Percentiles rank a stretch among this genome's conserved stretches.
Conservation (phyloP, 768 basidiomycete species). For the Astraeus odoratus region DNA sequence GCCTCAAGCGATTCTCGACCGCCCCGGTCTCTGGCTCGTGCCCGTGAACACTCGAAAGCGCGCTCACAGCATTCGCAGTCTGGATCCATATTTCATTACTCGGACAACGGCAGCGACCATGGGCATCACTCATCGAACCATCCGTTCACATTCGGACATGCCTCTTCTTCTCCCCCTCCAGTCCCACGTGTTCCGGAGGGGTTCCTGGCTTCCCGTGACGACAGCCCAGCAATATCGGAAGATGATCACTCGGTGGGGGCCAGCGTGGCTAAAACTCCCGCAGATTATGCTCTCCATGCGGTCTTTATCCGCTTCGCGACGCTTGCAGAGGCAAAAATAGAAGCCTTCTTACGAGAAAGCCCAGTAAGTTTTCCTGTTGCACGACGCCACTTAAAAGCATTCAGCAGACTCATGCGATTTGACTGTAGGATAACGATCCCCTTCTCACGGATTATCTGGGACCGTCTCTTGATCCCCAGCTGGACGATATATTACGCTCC, state of each 20-base stretch:
- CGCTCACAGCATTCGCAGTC: slow-evolving; percentile 76
- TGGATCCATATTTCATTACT: slow-evolving; percentile 64
- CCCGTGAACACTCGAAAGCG: slow-evolving; percentile 51
- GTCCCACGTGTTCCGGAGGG: slow-evolving; percentile 71
- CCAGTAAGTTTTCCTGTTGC: slow-evolving; percentile 40
- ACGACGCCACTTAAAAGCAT: neutral
- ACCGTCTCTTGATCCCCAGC: slow-evolving; percentile 62
- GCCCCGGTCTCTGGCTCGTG: slow-evolving; percentile 32
- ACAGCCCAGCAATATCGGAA: slow-evolving; percentile 46
- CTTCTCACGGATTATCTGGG: slow-evolving; percentile 64
- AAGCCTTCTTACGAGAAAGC: slow-evolving; percentile 58
- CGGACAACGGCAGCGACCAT: slow-evolving; percentile 67
- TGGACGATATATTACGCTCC: slow-evolving; percentile 81
- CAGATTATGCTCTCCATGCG: slow-evolving; percentile 83
- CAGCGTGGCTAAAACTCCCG: slow-evolving; percentile 73
- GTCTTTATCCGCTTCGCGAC: slow-evolving; percentile 84
- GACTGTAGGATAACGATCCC: slow-evolving; percentile 58
- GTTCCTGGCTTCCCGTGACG: slow-evolving; percentile 44
- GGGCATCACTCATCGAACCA: slow-evolving; percentile 32
- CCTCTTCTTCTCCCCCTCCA: slow-evolving; percentile 60
- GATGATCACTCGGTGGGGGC: slow-evolving; percentile 59
- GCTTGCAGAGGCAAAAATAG: slow-evolving; percentile 74
- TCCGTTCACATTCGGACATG: slow-evolving; percentile 17
- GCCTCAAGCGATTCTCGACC: slow-evolving; percentile 39
- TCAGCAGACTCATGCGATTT: slow-evolving; percentile 2